Percentiles rank a stretch among this genome's conserved stretches.
These are phyloP conservation scores for Yamadazyma triangularis DNA, from an alignment of 1,139 yeast genomes.

Conservation along the genomic window DNA sequence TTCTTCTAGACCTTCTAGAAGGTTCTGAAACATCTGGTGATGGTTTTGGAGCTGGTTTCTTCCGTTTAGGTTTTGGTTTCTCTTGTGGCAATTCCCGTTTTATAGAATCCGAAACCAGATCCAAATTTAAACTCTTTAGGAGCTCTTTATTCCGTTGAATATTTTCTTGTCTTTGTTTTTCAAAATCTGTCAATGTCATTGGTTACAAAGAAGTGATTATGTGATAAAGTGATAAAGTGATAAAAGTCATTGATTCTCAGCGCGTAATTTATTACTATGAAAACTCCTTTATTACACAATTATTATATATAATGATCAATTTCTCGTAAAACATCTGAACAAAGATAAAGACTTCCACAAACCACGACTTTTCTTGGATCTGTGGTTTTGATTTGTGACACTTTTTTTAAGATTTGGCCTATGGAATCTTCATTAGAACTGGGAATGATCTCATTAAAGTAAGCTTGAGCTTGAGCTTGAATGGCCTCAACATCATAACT, in stretches of 20 bases:
- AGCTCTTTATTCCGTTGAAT: slow-evolving; percentile 40
- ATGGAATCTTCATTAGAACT: slow-evolving; percentile 7
- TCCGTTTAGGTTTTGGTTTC: slow-evolving; percentile 14
- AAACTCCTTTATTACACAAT: too few relatives aligned
- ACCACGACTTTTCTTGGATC: slow-evolving; percentile 44
- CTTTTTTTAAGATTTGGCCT: slow-evolving; percentile 15
- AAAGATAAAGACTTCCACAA: slow-evolving; percentile 78
- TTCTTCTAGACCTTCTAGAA: slow-evolving; percentile 58
- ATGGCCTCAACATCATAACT: slow-evolving; percentile 42
- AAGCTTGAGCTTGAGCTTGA: slow-evolving; percentile 19
- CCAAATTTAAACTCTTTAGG: slow-evolving; percentile 34
- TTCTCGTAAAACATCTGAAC: slow-evolving; percentile 59
- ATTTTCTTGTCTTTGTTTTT: slow-evolving; percentile 59
- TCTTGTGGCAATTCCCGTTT: slow-evolving; percentile 20
- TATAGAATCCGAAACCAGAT: slow-evolving; percentile 28
- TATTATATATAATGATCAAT: too few relatives aligned
- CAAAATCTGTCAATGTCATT: slow-evolving; percentile 64
- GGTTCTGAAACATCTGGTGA: slow-evolving; percentile 37
- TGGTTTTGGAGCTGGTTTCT: slow-evolving; percentile 17
- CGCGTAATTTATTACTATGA: too few relatives aligned
- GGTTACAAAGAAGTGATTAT: too few relatives aligned
- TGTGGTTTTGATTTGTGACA: slow-evolving; percentile 15
- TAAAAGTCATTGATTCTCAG: too few relatives aligned
- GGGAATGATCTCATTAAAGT: slow-evolving; percentile 23
- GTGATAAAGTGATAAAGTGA: too few relatives aligned